Evolutionary conservation across 306 rosid genomes (phyloP), one percentile per base, ranked within the genome.

Genomic region (Vigna trinervia): DNA sequence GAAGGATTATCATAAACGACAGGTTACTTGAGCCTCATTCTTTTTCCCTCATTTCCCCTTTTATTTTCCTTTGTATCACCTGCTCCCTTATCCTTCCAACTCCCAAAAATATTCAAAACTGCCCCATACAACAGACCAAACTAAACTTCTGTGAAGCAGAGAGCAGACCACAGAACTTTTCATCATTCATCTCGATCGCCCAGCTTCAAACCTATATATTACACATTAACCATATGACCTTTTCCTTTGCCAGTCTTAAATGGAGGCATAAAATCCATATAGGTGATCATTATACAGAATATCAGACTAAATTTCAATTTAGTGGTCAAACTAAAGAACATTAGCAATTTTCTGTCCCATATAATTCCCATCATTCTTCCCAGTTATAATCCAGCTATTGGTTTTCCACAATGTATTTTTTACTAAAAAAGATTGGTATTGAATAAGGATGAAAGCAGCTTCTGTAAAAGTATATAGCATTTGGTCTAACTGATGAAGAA

Each of bases 401-500:
- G n/a, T 14, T 28, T 57, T 56, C 2, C 14, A 32, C 34, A 8
- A n/a, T 10, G 9, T 39, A 38, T 15, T n/a, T 66, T 11, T 39
- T 17, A 50, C 28, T 17, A 7, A 57, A 56, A 68, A 5, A 47
- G 22, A 72, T 8, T 2, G 47, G 54, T 23, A 56, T 45, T 28
- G 9, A 54, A n/a, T 23, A 69, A 20, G 71, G 54, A 70, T 39
- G 62, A 70, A 20, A 58, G 43, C 51, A 70, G 61, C 3, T 26
- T 23, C 56, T 15, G 11, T 46, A 39, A 56, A 71, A 48, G 61
- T 51, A 30, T 3, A 30, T 26, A 30, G 13, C 17, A n/a, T 54
- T n/a, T 54, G 57, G 38, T 71, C 72, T 47, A 79, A 58, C 58
- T 43, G 41, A 64, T 43, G 23, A 41, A 61, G 53, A 71, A 70